A percentile compares a stretch with the other conserved stretches of the same genome.
phyloP scores from a whole-genome alignment of 495 filamentous ascomycete genomes.

The Trichoderma gamsii region DNA sequence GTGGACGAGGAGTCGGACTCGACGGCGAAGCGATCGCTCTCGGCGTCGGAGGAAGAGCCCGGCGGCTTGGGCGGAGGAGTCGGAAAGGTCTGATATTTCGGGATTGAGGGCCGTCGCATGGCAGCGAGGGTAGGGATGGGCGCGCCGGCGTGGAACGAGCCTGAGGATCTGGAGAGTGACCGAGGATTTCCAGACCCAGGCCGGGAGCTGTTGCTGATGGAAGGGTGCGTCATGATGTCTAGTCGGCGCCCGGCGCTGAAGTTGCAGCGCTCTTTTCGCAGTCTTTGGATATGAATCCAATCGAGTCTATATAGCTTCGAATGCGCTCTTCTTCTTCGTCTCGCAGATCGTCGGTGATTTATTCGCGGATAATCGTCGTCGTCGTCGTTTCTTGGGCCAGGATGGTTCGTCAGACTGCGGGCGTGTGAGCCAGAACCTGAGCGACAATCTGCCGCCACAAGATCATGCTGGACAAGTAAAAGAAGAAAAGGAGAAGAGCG shows the following conservation, averaged over 20 bases:
- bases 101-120: slow-evolving; percentile 57
- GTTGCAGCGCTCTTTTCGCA: not conserved
- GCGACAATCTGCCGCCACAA: slow-evolving; percentile 13
- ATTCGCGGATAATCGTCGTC: not conserved
- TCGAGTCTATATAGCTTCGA: not conserved
- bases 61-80: slow-evolving; percentile 75
- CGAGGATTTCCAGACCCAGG: not conserved
- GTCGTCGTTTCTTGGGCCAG: not conserved
- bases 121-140: slow-evolving; percentile 32
- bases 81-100: slow-evolving; percentile 92
- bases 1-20: slow-evolving; percentile 18
- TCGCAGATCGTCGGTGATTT: not conserved
- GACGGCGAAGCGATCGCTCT: slow-evolving; percentile 13
- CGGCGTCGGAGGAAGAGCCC: slow-evolving; percentile 17
- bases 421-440: slow-evolving; percentile 13
- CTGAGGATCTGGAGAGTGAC: slow-evolving; percentile 21
- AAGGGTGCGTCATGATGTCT: slow-evolving; percentile 8
- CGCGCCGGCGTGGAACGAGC: slow-evolving; percentile 47
- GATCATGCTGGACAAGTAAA: not conserved
- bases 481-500: not conserved
- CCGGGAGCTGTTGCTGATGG: not conserved
- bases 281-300: not conserved
- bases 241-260: no score
- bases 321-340: not conserved
- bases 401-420: slow-evolving; percentile 6